Evolutionary conservation across 164 flowering plant genomes (phyloP).

Genomic region (Buxus sempervirens): DNA sequence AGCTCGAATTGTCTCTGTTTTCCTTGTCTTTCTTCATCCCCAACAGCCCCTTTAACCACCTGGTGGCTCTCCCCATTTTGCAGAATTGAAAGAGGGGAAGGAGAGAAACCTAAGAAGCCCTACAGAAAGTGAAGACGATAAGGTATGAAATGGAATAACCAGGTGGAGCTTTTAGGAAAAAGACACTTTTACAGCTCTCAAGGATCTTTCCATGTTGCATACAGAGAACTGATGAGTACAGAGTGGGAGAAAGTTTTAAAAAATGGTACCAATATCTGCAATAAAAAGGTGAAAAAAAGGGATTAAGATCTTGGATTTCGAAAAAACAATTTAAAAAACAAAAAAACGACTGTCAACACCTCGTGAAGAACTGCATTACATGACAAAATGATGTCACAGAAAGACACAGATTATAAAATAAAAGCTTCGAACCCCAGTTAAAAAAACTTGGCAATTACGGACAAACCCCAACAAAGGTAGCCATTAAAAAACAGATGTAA

Average conservation of each 20-base stretch:
- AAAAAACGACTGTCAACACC: constrained; percentile 40
- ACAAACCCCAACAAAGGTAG: constrained; percentile 6
- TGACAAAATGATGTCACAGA: constrained; percentile 58
- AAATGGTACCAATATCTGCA: too few species aligned
- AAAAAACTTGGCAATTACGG: constrained; percentile 17
- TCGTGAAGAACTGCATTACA: constrained; percentile 64
- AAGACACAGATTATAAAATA: constrained; percentile 30
- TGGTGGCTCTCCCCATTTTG: constrained; percentile 72
- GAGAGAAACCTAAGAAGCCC: constrained; percentile 10
- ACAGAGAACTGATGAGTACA: background rate
- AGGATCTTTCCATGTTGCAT: constrained; percentile 17
- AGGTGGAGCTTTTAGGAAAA: constrained; percentile 3
- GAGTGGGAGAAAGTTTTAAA: background rate
- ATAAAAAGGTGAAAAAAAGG: background rate
- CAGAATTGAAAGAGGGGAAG: background rate
- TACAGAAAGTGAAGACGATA: background rate
- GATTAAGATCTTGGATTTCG: constrained; percentile 17
- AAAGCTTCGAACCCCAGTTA: background rate
- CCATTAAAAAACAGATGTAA: background rate
- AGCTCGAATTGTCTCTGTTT: constrained; percentile 20
- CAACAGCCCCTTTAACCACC: constrained; percentile 67
- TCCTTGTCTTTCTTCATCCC: constrained; percentile 71
- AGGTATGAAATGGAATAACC: background rate
- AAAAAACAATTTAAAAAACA: constrained; percentile 6
- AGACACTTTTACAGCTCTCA: constrained; percentile 2